Percentiles rank a stretch among this genome's conserved stretches.
These are phyloP conservation scores for Hypoxylon fragiforme DNA, from an alignment of 495 filamentous ascomycete genomes.

Conservation along the genomic window DNA sequence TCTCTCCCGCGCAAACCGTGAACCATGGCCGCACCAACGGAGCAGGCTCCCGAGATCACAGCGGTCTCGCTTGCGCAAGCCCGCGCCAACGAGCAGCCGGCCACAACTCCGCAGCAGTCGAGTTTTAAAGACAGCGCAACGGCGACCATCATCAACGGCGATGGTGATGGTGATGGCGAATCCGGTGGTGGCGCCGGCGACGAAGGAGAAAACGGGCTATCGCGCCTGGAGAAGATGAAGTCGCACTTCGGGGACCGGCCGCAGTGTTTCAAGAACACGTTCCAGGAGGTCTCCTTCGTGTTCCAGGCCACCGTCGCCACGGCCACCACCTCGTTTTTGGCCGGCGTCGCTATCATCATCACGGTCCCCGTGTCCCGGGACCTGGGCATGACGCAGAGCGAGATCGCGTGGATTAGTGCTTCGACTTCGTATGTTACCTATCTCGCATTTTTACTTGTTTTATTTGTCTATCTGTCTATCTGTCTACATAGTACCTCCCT, in stretches of 20 bases:
- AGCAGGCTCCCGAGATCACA: constrained; percentile 17
- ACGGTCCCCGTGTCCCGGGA: constrained; percentile 64
- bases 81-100: background rate
- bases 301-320: constrained; percentile 71
- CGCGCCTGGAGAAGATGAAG: constrained; percentile 27
- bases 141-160: background rate
- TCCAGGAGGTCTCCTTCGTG: constrained; percentile 69
- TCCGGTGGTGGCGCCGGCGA: no score
- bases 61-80: constrained; percentile 11
- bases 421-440: constrained; percentile 61
- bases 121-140: background rate
- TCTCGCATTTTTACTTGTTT: no score
- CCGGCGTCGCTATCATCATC: constrained; percentile 62
- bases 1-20: background rate
- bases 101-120: constrained; percentile 10
- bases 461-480: no score
- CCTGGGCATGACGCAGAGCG: constrained; percentile 66
- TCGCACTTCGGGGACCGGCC: constrained; percentile 33
- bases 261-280: constrained; percentile 50
- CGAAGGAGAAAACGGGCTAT: constrained; percentile 19
- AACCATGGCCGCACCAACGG: constrained; percentile 6
- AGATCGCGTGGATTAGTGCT: constrained; percentile 76
- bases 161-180: no score
- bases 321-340: constrained; percentile 62
- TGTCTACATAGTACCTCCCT: no score